Evolutionary conservation across 176 grass and related monocot genomes (phyloP).

Genomic region (Carex pumila): DNA sequence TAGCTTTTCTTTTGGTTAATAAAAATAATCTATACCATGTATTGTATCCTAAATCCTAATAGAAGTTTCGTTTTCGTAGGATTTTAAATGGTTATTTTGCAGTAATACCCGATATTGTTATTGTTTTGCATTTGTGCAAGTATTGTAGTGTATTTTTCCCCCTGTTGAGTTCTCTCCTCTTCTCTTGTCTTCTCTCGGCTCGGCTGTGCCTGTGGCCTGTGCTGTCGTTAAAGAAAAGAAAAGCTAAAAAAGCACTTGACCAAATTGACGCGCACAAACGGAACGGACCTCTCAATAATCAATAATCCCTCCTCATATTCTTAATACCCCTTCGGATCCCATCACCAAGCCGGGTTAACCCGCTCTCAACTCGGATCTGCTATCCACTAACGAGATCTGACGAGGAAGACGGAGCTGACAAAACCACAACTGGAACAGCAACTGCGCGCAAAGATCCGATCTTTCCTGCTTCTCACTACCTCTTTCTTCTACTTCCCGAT

Average conservation of each 20-base stretch:
- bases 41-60: too few relatives aligned
- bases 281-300: not conserved
- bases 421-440: not conserved
- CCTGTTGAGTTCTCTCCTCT: too few relatives aligned
- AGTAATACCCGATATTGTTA: not conserved
- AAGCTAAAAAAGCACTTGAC: not conserved
- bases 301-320: too few relatives aligned
- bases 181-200: too few relatives aligned
- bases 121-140: not conserved
- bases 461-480: conserved; percentile 19
- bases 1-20: too few relatives aligned
- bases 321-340: not conserved
- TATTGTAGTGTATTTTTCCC: not conserved
- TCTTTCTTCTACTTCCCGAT: conserved; percentile 14
- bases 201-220: too few relatives aligned
- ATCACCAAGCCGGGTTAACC: not conserved
- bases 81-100: not conserved
- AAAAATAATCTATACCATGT: too few relatives aligned
- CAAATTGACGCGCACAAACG: not conserved
- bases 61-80: too few relatives aligned
- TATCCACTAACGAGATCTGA: conserved; percentile 23
- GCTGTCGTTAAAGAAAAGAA: not conserved
- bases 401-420: not conserved
- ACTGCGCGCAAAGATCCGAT: not conserved
- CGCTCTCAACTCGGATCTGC: not conserved